Evolutionary conservation across 176 grass and related monocot species (phyloP).

Genomic region (Bothriochloa decipiens): DNA sequence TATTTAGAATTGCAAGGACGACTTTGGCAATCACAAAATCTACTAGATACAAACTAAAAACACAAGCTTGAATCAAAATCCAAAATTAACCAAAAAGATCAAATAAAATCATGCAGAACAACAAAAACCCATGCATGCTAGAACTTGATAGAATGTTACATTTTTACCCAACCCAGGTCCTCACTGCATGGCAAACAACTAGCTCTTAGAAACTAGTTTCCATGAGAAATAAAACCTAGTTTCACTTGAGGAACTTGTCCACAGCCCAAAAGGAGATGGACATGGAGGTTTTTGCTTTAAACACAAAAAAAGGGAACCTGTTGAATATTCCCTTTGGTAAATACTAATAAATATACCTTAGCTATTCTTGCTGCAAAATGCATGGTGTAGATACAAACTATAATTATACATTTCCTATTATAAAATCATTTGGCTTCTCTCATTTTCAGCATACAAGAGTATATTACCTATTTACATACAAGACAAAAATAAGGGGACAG

Average conservation of each 20-base stretch:
- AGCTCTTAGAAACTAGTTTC: conserved; percentile 2
- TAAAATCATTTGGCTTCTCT: neutral
- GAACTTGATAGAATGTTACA: neutral
- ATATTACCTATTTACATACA: neutral
- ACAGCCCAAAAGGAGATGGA: neutral
- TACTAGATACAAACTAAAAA: neutral
- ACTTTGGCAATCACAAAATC: neutral
- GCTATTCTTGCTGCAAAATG: conserved; percentile 1
- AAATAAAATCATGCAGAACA: neutral
- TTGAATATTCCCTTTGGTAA: neutral
- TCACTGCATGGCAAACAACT: neutral
- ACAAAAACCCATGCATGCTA: neutral
- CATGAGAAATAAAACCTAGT: neutral
- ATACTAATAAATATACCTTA: conserved; percentile 11
- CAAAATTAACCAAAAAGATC: neutral
- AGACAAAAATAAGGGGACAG: neutral
- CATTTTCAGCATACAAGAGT: neutral
- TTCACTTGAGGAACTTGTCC: conserved; percentile 2
- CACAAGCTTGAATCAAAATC: neutral
- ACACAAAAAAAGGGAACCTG: conserved; percentile 9
- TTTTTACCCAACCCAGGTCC: neutral
- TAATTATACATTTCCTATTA: conserved; percentile 1
- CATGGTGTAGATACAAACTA: neutral
- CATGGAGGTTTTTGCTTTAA: neutral
- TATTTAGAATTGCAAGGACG: neutral